Evolutionary conservation across 768 basidiomycete genomes (phyloP).

Genomic region (Lactarius pseudohatsudake): DNA sequence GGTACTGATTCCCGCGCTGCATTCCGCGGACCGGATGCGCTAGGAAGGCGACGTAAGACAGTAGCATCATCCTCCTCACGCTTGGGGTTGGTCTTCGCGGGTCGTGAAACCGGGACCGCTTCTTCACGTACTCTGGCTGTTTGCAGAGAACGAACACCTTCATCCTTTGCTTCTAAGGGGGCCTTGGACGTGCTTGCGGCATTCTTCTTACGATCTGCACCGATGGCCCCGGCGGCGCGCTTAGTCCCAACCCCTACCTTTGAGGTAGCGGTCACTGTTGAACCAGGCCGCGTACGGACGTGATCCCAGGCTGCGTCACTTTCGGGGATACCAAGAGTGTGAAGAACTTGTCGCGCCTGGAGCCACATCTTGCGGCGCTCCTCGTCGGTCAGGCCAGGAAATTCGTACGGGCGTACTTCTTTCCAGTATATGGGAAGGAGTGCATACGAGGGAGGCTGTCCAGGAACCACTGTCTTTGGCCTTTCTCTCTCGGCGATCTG

Average conservation of each 20-base stretch:
- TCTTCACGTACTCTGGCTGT: conserved; percentile 17
- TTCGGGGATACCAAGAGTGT: conserved; percentile 53
- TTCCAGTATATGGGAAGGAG: conserved; percentile 61
- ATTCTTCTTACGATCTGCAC: conserved; percentile 23
- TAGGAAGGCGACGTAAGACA: conserved; percentile 29
- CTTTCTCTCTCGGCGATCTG: conserved; percentile 27
- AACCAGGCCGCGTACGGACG: conserved; percentile 35
- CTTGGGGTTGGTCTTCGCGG: conserved; percentile 14
- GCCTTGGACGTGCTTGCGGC: conserved; percentile 11
- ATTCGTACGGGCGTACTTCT: conserved; percentile 70
- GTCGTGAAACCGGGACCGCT: conserved; percentile 1
- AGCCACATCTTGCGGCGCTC: conserved; percentile 53
- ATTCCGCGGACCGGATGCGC: conserved; percentile 28
- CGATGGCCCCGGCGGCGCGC: conserved; percentile 7
- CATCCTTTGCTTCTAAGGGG: conserved; percentile 19
- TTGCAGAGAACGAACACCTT: conserved; percentile 12
- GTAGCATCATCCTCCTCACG: conserved; percentile 30
- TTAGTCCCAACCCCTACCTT: conserved; percentile 13
- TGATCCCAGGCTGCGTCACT: conserved; percentile 64
- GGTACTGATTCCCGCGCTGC: conserved; percentile 13
- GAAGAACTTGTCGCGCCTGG: conserved; percentile 50
- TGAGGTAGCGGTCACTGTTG: conserved; percentile 1
- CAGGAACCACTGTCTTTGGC: conserved; percentile 8
- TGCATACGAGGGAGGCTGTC: conserved; percentile 40
- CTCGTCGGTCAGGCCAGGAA: conserved; percentile 47